Evolutionary conservation across 192 early-diverging fungal species (phyloP).

Genomic region (Linnemannia exigua): DNA sequence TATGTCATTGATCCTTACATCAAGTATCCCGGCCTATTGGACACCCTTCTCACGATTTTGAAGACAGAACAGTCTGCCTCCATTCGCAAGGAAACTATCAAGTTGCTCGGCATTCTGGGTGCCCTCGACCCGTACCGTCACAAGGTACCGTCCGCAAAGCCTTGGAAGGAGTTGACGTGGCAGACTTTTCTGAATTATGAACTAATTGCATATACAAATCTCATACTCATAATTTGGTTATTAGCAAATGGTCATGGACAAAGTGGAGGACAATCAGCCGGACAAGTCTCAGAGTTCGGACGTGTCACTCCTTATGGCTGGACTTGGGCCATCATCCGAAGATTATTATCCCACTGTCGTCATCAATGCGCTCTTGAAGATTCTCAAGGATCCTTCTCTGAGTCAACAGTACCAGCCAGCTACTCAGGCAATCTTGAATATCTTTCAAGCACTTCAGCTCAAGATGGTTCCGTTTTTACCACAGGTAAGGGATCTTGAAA

Average conservation of each 20-base stretch:
- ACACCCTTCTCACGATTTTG: slow-evolving; percentile 82
- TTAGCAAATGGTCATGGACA: slow-evolving; percentile 64
- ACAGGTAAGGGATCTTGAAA: slow-evolving; percentile 64
- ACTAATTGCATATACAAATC: neutral
- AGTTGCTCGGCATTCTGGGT: slow-evolving; percentile 93
- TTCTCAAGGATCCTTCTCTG: slow-evolving; percentile 85
- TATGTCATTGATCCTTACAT: slow-evolving; percentile 92
- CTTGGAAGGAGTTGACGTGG: neutral
- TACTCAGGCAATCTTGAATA: slow-evolving; percentile 92
- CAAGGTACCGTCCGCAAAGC: slow-evolving; percentile 55
- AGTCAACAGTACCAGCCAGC: slow-evolving; percentile 88
- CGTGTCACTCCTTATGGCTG: slow-evolving; percentile 69
- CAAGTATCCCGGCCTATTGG: slow-evolving; percentile 88
- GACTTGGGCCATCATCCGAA: slow-evolving; percentile 85
- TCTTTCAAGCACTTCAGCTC: slow-evolving; percentile 90
- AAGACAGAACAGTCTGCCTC: slow-evolving; percentile 81
- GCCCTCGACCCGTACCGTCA: slow-evolving; percentile 93
- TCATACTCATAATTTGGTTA: neutral
- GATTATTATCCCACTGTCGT: slow-evolving; percentile 95
- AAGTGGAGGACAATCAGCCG: slow-evolving; percentile 62
- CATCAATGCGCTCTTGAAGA: slow-evolving; percentile 89
- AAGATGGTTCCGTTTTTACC: slow-evolving; percentile 93
- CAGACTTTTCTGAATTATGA: neutral
- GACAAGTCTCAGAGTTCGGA: slow-evolving; percentile 70
- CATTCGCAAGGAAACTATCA: slow-evolving; percentile 89